Evolutionary conservation across 2,329 filamentous ascomycete species (phyloP).

Genomic region (Claviceps digitariae): DNA sequence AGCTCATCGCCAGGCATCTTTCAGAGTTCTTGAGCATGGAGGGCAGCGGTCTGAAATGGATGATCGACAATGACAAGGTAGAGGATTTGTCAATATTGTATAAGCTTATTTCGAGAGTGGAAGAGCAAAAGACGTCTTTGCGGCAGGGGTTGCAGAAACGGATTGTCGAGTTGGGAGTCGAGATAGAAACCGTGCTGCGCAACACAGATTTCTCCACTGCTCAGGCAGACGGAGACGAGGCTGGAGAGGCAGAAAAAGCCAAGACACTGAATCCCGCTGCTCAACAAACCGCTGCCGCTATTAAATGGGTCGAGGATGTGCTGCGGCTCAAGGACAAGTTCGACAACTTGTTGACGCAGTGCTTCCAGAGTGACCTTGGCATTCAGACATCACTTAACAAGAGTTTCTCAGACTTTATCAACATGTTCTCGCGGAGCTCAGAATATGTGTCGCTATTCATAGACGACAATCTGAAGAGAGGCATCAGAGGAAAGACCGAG

Average conservation of each 20-base stretch:
- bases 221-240: constrained; percentile 31
- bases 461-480: constrained; percentile 89
- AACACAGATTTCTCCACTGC: constrained; percentile 38
- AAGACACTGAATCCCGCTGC: constrained; percentile 39
- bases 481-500: constrained; percentile 86
- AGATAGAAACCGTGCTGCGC: constrained; percentile 60
- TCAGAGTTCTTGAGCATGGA: constrained; percentile 75
- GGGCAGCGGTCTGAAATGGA: constrained; percentile 67
- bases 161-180: constrained; percentile 65
- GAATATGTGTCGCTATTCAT: constrained; percentile 96
- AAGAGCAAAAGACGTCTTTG: constrained; percentile 57
- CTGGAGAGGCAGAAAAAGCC: constrained; percentile 25
- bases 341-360: constrained; percentile 59
- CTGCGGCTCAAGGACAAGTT: constrained; percentile 79
- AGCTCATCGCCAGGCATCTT: constrained; percentile 67
- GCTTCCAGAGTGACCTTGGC: constrained; percentile 62
- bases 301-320: constrained; percentile 93
- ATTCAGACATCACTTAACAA: constrained; percentile 72
- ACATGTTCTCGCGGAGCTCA: constrained; percentile 68
- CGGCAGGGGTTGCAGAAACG: constrained; percentile 58
- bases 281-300: constrained; percentile 72
- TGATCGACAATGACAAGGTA: constrained; percentile 80
- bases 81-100: constrained; percentile 74
- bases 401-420: constrained; percentile 89
- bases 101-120: constrained; percentile 62